phyloP scores from a whole-genome alignment of 148 eudicot species.

The Amaranthus palmeri region DNA sequence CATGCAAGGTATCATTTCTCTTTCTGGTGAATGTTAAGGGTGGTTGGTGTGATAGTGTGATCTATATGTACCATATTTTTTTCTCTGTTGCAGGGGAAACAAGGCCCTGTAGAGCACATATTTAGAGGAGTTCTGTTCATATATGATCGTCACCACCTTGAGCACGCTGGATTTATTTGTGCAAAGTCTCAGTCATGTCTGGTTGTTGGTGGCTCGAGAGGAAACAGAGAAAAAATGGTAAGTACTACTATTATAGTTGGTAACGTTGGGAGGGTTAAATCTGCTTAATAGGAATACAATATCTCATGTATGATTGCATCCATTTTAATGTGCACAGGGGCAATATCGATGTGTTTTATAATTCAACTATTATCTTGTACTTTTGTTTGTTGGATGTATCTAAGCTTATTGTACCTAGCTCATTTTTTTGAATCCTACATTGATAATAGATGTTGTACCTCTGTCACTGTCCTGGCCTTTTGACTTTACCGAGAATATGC shows the following conservation, averaged over 20 bases:
- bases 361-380: no score
- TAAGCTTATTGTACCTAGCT: background rate
- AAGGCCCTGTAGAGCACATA: constrained; percentile 97
- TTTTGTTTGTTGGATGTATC: background rate
- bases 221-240: constrained; percentile 59
- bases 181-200: constrained; percentile 76
- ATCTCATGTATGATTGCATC: background rate
- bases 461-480: no score
- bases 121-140: constrained; percentile 70
- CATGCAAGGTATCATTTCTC: constrained; percentile 52
- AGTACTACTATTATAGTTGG: background rate
- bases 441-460: no score
- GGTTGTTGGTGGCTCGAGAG: constrained; percentile 82
- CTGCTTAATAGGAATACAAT: background rate
- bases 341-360: no score
- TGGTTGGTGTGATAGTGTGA: no score
- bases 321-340: background rate
- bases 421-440: no score
- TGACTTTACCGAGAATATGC: no score
- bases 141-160: constrained; percentile 91
- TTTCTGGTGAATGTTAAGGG: background rate
- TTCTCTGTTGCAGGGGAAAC: constrained; percentile 64
- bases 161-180: constrained; percentile 97
- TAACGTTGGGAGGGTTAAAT: background rate
- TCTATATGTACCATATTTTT: background rate